These are phyloP conservation scores for Xylariaceae sp. DNA, from an alignment of 2,329 filamentous ascomycete genomes.

Conservation along the genomic window DNA sequence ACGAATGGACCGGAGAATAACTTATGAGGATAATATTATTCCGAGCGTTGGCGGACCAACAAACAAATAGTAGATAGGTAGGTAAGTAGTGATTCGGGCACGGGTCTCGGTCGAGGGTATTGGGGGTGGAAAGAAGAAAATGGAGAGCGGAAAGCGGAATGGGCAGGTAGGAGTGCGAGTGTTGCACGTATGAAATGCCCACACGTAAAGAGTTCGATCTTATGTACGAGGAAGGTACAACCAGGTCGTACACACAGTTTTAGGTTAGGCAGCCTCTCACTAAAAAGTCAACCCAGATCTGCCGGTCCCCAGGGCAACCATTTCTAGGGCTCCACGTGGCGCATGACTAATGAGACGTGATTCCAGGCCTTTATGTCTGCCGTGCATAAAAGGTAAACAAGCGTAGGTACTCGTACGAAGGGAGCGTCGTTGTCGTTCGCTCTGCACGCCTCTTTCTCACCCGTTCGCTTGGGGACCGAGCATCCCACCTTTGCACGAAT, in stretches of 20 bases:
- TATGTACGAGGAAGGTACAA: not conserved
- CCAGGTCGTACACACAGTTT: not conserved
- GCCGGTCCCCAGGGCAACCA: conserved; percentile 20
- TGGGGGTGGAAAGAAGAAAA: not conserved
- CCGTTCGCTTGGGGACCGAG: not conserved
- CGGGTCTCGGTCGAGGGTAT: not conserved
- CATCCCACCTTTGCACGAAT: not conserved
- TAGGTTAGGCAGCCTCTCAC: not conserved
- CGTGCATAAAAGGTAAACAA: not conserved
- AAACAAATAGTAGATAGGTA: not conserved
- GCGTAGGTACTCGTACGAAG: too few species aligned
- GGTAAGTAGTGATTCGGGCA: not conserved
- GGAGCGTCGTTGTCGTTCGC: not conserved
- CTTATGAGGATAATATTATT: not conserved
- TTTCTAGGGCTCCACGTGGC: not conserved
- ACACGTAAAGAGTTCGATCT: not conserved
- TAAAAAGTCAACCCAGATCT: not conserved
- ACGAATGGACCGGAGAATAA: not conserved
- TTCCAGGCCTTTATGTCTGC: not conserved
- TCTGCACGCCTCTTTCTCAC: not conserved
- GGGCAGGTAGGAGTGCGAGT: not conserved
- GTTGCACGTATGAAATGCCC: not conserved
- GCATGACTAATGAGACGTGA: not conserved
- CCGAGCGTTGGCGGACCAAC: not conserved
- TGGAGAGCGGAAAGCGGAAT: not conserved